phyloP scores from a whole-genome alignment of 768 basidiomycete genomes.

The Nidularia pulvinata region DNA sequence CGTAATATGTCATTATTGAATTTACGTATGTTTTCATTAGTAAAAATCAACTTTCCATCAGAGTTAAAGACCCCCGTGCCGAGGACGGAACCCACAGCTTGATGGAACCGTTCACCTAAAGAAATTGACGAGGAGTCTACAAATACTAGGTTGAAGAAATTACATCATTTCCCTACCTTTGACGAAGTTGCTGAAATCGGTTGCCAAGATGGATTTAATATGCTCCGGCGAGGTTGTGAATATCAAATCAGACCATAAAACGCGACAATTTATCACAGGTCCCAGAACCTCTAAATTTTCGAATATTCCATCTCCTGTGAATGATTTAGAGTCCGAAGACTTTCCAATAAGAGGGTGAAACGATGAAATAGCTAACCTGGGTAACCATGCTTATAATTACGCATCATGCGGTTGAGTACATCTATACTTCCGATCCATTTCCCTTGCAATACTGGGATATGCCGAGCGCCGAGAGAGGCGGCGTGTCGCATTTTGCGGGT shows the following conservation, averaged over 20 bases:
- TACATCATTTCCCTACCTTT: constrained; percentile 8
- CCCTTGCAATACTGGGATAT: background rate
- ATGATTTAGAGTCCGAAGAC: background rate
- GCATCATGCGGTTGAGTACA: background rate
- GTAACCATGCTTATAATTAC: background rate
- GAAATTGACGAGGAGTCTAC: background rate
- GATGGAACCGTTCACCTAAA: background rate
- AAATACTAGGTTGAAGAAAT: background rate
- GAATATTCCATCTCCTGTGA: constrained; percentile 1
- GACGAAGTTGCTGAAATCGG: constrained; percentile 10
- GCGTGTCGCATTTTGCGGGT: background rate
- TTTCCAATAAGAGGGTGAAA: background rate
- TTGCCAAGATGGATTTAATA: constrained; percentile 11
- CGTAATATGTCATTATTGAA: too few species aligned
- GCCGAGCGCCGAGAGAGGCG: background rate
- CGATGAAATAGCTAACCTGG: background rate
- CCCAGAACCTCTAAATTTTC: background rate
- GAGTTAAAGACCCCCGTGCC: background rate
- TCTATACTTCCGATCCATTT: background rate
- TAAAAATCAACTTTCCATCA: background rate
- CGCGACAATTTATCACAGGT: background rate
- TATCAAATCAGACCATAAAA: background rate
- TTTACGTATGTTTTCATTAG: too few species aligned
- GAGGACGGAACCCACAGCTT: background rate
- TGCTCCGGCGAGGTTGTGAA: constrained; percentile 10